phyloP scores from a whole-genome alignment of 257 asterid genomes.

The Fraxinus anomala region DNA sequence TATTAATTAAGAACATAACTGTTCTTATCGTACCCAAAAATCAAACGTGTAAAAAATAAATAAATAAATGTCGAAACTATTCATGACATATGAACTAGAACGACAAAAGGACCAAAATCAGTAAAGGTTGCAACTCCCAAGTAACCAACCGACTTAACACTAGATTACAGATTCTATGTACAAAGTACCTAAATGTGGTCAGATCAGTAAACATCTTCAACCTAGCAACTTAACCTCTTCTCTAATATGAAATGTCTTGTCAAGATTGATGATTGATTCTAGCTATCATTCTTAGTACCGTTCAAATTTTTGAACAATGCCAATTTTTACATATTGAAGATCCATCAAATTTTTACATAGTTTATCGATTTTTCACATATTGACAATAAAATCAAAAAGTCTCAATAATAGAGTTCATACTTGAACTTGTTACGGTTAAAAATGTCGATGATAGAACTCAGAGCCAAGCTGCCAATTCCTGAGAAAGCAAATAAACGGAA shows the following conservation, averaged over 20 bases:
- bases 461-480: constrained; percentile 84
- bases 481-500: constrained; percentile 75
- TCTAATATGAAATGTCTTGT: neutral
- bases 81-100: neutral
- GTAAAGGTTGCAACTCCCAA: neutral
- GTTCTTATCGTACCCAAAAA: neutral
- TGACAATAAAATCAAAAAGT: neutral
- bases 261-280: neutral
- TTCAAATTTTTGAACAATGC: no score
- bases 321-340: no score
- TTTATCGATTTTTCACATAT: no score
- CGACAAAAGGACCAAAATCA: neutral
- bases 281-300: neutral
- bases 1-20: no score
- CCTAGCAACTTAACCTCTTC: neutral
- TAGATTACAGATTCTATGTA: neutral
- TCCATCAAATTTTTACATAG: no score
- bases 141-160: neutral
- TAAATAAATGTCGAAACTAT: no score
- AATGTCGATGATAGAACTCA: constrained; percentile 85
- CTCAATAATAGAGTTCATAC: constrained; percentile 47
- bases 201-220: neutral
- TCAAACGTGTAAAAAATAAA: no score
- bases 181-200: neutral
- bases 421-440: no score